Conservation (phyloP, 179 eudicot genomes). For the Monotropa hypopitys region DNA sequence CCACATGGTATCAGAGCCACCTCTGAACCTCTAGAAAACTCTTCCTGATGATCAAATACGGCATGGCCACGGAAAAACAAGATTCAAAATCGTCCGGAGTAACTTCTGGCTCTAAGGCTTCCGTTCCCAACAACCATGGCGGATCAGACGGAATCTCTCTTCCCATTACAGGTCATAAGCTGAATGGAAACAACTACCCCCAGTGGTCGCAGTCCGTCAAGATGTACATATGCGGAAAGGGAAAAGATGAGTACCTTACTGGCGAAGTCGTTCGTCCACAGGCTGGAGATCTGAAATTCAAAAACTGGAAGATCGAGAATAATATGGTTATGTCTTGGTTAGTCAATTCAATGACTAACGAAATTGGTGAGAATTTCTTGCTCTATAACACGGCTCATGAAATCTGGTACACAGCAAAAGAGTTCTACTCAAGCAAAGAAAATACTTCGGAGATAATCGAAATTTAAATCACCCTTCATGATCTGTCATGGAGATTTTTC, state of each 20-base stretch:
- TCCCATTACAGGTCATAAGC: conserved; percentile 6
- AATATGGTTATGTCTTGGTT: too few species aligned
- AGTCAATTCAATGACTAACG: neutral
- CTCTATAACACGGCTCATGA: neutral
- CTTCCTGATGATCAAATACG: conserved; percentile 1
- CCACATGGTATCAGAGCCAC: conserved; percentile 4
- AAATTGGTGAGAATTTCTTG: neutral
- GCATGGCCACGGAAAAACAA: neutral
- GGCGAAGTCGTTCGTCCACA: neutral
- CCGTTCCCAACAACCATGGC: neutral
- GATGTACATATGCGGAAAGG: conserved; percentile 5
- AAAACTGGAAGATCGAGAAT: too few species aligned
- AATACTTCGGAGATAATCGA: neutral
- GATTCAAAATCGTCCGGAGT: neutral
- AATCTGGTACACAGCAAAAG: neutral
- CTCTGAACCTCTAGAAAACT: neutral
- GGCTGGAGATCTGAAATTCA: neutral
- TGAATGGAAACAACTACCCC: conserved; percentile 5
- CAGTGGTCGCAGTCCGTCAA: conserved; percentile 7
- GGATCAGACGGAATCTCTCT: neutral
- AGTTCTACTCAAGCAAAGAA: neutral
- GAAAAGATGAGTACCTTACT: neutral
- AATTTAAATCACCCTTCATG: neutral
- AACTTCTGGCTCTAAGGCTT: neutral
- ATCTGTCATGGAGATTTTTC: neutral